phyloP scores from a whole-genome alignment of 2,329 filamentous ascomycete species.

The Fusarium musae region DNA sequence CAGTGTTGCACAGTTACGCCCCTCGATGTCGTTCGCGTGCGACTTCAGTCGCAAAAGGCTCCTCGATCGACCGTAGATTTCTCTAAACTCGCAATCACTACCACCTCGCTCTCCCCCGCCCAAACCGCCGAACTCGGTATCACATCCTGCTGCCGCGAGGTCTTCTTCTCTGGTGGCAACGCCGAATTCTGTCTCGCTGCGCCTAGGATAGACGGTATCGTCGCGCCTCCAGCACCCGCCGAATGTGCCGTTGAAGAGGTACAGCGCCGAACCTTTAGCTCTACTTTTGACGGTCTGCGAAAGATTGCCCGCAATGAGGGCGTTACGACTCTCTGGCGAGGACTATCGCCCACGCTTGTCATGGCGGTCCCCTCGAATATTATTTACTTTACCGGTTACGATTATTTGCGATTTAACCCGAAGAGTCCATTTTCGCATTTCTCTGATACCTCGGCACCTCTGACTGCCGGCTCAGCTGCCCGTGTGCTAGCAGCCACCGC shows the following conservation, averaged over 20 bases:
- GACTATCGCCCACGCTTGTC: slow-evolving; percentile 89
- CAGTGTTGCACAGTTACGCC: slow-evolving; percentile 76
- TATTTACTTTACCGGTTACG: slow-evolving; percentile 98
- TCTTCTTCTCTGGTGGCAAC: slow-evolving; percentile 94
- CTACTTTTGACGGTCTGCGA: slow-evolving; percentile 88
- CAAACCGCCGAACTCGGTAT: slow-evolving; percentile 86
- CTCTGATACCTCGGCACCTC: slow-evolving; percentile 78
- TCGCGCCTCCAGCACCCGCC: slow-evolving; percentile 58
- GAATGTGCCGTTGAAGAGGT: slow-evolving; percentile 91
- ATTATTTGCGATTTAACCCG: slow-evolving; percentile 84
- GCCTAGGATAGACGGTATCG: slow-evolving; percentile 61
- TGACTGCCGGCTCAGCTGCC: slow-evolving; percentile 82
- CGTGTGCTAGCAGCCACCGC: slow-evolving; percentile 82
- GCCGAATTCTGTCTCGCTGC: slow-evolving; percentile 83
- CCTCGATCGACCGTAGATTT: slow-evolving; percentile 63
- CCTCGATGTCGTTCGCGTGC: slow-evolving; percentile 94
- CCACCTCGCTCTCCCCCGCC: slow-evolving; percentile 72
- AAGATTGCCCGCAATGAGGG: slow-evolving; percentile 98
- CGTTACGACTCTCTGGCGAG: slow-evolving; percentile 86
- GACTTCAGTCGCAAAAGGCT: slow-evolving; percentile 83
- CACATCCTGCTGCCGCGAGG: slow-evolving; percentile 93
- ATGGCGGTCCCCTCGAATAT: slow-evolving; percentile 97
- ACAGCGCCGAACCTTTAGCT: slow-evolving; percentile 84
- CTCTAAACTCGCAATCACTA: slow-evolving; percentile 65
- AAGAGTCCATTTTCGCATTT: slow-evolving; percentile 75